phyloP scores from a whole-genome alignment of 2,329 filamentous ascomycete species.

The Cladosporium cucumerinum region DNA sequence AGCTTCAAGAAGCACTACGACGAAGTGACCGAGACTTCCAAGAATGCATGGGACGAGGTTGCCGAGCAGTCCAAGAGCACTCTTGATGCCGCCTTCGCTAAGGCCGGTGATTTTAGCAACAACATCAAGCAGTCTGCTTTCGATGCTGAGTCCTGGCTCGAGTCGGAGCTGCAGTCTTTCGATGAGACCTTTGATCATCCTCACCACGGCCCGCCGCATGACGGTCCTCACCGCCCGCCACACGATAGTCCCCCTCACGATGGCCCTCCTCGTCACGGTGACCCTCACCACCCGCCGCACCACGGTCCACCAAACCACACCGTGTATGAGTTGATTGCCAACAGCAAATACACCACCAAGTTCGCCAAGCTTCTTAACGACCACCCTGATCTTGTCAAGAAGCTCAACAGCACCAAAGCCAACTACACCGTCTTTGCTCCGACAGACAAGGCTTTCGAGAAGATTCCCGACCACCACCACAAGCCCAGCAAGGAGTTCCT shows the following conservation, averaged over 20 bases:
- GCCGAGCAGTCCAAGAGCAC: conserved; percentile 36
- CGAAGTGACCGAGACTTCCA: conserved; percentile 26
- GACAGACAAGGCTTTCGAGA: conserved; percentile 70
- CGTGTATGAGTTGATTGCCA: conserved; percentile 74
- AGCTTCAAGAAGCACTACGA: conserved; percentile 35
- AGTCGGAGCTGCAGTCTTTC: conserved; percentile 32
- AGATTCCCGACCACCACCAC: conserved; percentile 52
- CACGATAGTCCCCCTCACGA: conserved; percentile 28
- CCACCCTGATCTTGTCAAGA: conserved; percentile 65
- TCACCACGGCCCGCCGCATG: conserved; percentile 21
- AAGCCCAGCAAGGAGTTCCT: conserved; percentile 69
- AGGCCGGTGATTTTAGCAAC: conserved; percentile 40
- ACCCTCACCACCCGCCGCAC: conserved; percentile 37
- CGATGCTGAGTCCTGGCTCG: conserved; percentile 49
- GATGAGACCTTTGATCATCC: conserved; percentile 35
- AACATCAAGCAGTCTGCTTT: conserved; percentile 44
- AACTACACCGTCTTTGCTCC: conserved; percentile 84
- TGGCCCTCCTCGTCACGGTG: conserved; percentile 30
- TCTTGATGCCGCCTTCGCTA: conserved; percentile 44
- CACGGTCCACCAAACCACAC: conserved; percentile 60
- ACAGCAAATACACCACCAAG: conserved; percentile 71
- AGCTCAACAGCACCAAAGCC: conserved; percentile 69
- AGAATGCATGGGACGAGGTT: conserved; percentile 30
- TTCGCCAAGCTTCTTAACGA: conserved; percentile 73
- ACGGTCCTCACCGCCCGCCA: conserved; percentile 23